Base-by-base conservation (phyloP, 1,284 basidiomycete genomes). In the Filobasidium uniguttulatum region DNA sequence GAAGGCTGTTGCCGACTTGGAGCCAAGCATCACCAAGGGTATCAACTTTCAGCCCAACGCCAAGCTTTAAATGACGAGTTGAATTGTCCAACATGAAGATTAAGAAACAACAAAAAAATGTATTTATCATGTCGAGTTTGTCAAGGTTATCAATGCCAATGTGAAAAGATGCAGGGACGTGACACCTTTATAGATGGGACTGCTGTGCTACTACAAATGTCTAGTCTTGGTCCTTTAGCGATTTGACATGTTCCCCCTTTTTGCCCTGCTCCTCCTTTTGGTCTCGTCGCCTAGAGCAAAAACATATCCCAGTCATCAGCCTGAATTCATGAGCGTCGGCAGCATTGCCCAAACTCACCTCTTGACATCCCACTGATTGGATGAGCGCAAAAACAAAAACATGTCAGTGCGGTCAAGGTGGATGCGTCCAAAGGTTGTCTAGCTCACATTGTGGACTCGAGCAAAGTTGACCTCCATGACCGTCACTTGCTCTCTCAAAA, bases 391-490 rank as follows among this genome's bases (percentile, higher is more conserved):
- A 3, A 44, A 26, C 20, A 17, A 29, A 17, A 15, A 10, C 12
- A 41, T 36, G 25, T 6, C 19, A 6, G 41, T 3, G 12, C 14
- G 10, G 10, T 20, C 15, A 20, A 19, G 9, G 30, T 10, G 15
- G 23, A 8, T 29, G 28, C 12, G 10, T 9, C 2, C n/a, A n/a
- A n/a, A n/a, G n/a, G n/a, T n/a, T n/a, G n/a, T n/a, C n/a, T n/a
- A n/a, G 63, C 67, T 58, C 56, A 69, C 66, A 63, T 98, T 98
- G 68, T 94, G 96, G 48, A 96, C 83, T 31, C 93, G 75, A 7
- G 93, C 93, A 23, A 87, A 93, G 66, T 97, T 97, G 54, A 98
- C 93, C 66, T 98, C 91, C 85, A 96, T 96, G 14, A 94, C 80
- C 3, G 93, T 98, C 48, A 93, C 78, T 68, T 98, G 93, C 64